These are phyloP conservation scores for Carex cristatella DNA, from an alignment of 176 grass and related monocot species.

Conservation along the genomic window DNA sequence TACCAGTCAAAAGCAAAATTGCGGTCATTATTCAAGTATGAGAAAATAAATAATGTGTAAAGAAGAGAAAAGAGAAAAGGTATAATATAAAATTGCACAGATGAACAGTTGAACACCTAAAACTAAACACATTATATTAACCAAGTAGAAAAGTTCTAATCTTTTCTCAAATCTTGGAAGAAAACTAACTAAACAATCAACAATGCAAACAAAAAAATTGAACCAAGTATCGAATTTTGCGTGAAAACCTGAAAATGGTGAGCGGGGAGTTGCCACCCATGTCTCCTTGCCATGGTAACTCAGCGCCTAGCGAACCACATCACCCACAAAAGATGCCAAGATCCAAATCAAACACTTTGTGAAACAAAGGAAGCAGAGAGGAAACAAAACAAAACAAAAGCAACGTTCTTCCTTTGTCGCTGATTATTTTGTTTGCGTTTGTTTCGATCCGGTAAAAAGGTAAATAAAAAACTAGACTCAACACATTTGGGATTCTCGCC, in stretches of 20 bases:
- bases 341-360: conserved; percentile 7
- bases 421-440: neutral
- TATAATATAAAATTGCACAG: neutral
- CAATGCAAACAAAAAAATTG: neutral
- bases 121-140: neutral
- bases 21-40: neutral
- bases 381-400: neutral
- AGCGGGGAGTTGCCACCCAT: conserved; percentile 94
- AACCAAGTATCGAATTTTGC: neutral
- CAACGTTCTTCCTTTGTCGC: neutral
- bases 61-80: neutral
- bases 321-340: neutral
- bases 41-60: neutral
- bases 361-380: neutral
- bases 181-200: neutral
- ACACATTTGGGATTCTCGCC: neutral
- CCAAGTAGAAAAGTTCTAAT: neutral
- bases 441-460: conserved; percentile 5
- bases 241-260: conserved; percentile 68
- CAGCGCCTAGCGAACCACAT: neutral
- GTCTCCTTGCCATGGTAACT: conserved; percentile 60
- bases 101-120: neutral
- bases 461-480: neutral
- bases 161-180: neutral
- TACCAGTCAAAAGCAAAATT: neutral